These are phyloP conservation scores for Leccinum subgranulosum DNA, from an alignment of 768 basidiomycete species.

Conservation along the genomic window DNA sequence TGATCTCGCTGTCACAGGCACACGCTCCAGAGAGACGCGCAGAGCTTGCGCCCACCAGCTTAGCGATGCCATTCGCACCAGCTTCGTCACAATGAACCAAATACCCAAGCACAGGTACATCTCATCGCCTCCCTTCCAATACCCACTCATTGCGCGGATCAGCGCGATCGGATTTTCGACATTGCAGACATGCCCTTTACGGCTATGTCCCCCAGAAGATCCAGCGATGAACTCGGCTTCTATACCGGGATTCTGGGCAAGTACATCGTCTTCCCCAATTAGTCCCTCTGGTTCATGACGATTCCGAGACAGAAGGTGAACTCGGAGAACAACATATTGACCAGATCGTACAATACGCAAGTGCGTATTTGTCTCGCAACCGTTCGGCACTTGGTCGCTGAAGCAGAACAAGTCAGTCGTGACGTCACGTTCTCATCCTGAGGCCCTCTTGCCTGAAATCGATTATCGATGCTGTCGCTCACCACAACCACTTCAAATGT, in stretches of 20 bases:
- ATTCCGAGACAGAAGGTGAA: slow-evolving; percentile 47
- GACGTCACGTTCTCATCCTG: slow-evolving; percentile 47
- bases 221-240: slow-evolving; percentile 40
- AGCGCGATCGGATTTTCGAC: slow-evolving; percentile 47
- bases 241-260: slow-evolving; percentile 54
- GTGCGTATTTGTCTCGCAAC: slow-evolving; percentile 33
- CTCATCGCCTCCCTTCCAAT: not conserved
- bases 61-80: slow-evolving; percentile 42
- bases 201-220: slow-evolving; percentile 32
- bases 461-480: slow-evolving; percentile 46
- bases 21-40: slow-evolving; percentile 39
- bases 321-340: slow-evolving; percentile 49
- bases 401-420: slow-evolving; percentile 28
- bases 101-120: slow-evolving; percentile 36
- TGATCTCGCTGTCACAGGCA: slow-evolving; percentile 45
- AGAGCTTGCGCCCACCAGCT: slow-evolving; percentile 40
- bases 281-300: not conserved
- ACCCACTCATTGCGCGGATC: slow-evolving; percentile 15
- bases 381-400: not conserved
- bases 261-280: not conserved
- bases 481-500: slow-evolving; percentile 49
- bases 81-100: slow-evolving; percentile 9
- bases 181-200: slow-evolving; percentile 46
- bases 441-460: slow-evolving; percentile 49
- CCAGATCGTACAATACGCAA: slow-evolving; percentile 59